Percentiles rank a stretch among this genome's conserved stretches.
Evolutionary conservation across 768 basidiomycete genomes (phyloP).

Genomic region (Austroboletus festivus): DNA sequence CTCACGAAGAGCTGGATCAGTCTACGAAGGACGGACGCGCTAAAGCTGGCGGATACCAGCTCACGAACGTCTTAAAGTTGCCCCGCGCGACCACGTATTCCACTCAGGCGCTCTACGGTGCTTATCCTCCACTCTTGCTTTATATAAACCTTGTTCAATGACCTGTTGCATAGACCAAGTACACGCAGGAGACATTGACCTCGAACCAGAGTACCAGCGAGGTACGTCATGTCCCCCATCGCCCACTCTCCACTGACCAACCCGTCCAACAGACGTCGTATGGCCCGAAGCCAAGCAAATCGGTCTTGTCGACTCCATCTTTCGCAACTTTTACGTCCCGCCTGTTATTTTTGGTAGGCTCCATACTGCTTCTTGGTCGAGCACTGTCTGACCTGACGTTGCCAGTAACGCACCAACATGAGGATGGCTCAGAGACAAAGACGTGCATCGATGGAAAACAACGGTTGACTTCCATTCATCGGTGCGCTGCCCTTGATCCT

Average conservation of each 20-base stretch:
- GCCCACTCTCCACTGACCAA: too few relatives aligned
- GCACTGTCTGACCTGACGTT: neutral
- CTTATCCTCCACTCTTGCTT: neutral
- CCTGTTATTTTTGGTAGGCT: slow-evolving; percentile 71
- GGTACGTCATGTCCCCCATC: slow-evolving; percentile 37
- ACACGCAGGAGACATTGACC: slow-evolving; percentile 56
- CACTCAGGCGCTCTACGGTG: slow-evolving; percentile 58
- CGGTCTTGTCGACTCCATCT: slow-evolving; percentile 71
- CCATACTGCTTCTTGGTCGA: too few relatives aligned
- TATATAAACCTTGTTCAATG: neutral
- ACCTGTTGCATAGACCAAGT: slow-evolving; percentile 53
- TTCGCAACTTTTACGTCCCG: slow-evolving; percentile 78
- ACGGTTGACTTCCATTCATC: slow-evolving; percentile 67
- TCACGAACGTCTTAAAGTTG: slow-evolving; percentile 47
- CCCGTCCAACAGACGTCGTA: slow-evolving; percentile 54
- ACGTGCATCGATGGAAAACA: slow-evolving; percentile 84
- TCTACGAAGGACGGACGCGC: slow-evolving; percentile 1
- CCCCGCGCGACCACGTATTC: slow-evolving; percentile 64
- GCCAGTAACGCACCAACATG: slow-evolving; percentile 46
- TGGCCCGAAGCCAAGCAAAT: slow-evolving; percentile 78
- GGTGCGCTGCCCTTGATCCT: slow-evolving; percentile 38
- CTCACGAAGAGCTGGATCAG: slow-evolving; percentile 11
- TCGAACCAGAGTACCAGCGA: slow-evolving; percentile 79
- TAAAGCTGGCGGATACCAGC: slow-evolving; percentile 21
- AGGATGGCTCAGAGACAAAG: slow-evolving; percentile 64